A percentile compares a stretch with the other conserved stretches of the same genome.
Evolutionary conservation across 345 rosid genomes (phyloP).

Genomic region (Mercurialis annua): DNA sequence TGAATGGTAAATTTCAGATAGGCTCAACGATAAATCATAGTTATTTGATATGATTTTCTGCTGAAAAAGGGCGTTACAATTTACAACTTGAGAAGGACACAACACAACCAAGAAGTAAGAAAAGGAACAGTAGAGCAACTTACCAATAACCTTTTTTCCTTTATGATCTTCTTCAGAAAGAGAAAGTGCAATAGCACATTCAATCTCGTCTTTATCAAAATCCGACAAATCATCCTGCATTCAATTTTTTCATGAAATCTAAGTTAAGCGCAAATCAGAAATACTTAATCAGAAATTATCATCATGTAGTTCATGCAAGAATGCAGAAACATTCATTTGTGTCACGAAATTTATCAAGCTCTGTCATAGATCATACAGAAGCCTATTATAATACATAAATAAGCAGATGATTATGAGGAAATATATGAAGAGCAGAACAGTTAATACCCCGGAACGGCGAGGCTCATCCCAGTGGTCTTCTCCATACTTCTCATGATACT

Average conservation of each 20-base stretch:
- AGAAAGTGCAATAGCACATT: slow-evolving; percentile 76
- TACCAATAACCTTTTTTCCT: slow-evolving; percentile 81
- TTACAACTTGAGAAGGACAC: background rate
- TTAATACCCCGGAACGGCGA: slow-evolving; percentile 57
- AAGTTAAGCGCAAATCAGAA: background rate
- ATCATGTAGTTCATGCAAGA: slow-evolving; percentile 6
- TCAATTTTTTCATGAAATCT: slow-evolving; percentile 12
- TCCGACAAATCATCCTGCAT: slow-evolving; percentile 74
- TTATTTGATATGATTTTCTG: background rate
- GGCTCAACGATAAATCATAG: background rate
- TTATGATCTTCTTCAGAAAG: slow-evolving; percentile 68
- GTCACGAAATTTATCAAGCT: slow-evolving; percentile 3
- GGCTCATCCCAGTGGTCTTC: slow-evolving; percentile 52
- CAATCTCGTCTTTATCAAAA: slow-evolving; percentile 78
- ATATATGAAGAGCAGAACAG: background rate
- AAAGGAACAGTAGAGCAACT: slow-evolving; percentile 13
- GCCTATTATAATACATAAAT: background rate
- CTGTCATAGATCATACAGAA: background rate
- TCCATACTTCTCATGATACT: slow-evolving; percentile 45
- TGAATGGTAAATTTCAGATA: background rate
- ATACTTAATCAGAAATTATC: slow-evolving; percentile 6
- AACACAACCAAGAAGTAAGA: background rate
- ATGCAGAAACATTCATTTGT: slow-evolving; percentile 1
- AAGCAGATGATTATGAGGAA: slow-evolving; percentile 7
- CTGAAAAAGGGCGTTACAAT: background rate